Base-by-base conservation (phyloP, 106 monocot species). In the Allium cepa region DNA sequence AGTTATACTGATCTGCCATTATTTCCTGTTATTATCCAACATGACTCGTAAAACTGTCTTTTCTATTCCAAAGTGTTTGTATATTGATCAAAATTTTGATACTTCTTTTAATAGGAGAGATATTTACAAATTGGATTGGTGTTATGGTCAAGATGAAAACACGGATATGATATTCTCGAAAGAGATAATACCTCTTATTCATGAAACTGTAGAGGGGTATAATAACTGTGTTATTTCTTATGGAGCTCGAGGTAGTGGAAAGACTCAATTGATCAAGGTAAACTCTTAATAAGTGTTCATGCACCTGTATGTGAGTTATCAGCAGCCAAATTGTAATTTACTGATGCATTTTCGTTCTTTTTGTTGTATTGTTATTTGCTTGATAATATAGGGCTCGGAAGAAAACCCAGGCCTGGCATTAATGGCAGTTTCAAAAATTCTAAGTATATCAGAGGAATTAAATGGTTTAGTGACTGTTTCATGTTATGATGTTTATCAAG, bases 191-290 rank as follows among this genome's bases (percentile, higher is more conserved):
- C 83, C 86, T 48, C 63, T 91, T 11, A 56, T 90, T 18, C 16
- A 66, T n/a, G 76, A 57, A n/a, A 46, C 79, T 28, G 53, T 81
- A 48, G 55, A 65, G 50, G 86, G 86, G 2, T 8, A 13, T 10
- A 84, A 84, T 73, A 68, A 69, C 9, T 76, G 86, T 66, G 83
- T 90, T 74, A 58, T 91, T 70, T 74, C 83, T 64, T 91, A 77
- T 68, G 86, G 90, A 60, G 81, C 86, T 47, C 79, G 63, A 50
- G 79, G 82, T 56, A 81, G 81, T 76, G 90, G 83, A 15, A 91
- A 91, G 71, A 79, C 81, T n/a, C 74, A 68, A 56, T 47, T 84
- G n/a, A 79, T 83, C 61, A 73, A 83, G 72, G 86, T 86, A 13
- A 9, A 15, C n/a, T 59, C 28, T 36, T 4, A 36, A 36, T 36